Evolutionary conservation across 139 green algal species (phyloP).

Genomic region (Mychonastes homosphaera): DNA sequence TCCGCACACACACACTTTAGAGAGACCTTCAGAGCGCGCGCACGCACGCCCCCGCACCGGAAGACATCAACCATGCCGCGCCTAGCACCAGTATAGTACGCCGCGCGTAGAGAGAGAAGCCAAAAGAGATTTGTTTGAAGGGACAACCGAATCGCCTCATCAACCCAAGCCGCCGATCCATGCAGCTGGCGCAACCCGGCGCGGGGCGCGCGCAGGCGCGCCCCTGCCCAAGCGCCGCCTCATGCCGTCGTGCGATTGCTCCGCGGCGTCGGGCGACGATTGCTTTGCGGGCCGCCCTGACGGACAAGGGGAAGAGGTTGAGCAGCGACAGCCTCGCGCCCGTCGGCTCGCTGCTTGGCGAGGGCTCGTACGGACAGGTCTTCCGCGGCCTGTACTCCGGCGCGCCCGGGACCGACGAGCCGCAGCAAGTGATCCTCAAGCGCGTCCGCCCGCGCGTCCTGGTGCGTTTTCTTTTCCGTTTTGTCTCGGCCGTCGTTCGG

Average conservation of each 20-base stretch:
- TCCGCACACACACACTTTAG: too few relatives aligned
- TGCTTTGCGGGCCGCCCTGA: not conserved
- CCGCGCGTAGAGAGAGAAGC: too few relatives aligned
- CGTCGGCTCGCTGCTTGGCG: constrained; percentile 25
- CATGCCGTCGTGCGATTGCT: constrained; percentile 10
- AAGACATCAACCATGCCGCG: too few relatives aligned
- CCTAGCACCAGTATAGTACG: too few relatives aligned
- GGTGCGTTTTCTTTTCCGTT: constrained; percentile 21
- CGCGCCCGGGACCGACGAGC: not conserved
- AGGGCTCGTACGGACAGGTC: constrained; percentile 39
- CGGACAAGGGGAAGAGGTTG: not conserved
- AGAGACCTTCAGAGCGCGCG: too few relatives aligned
- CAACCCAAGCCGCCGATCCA: not conserved
- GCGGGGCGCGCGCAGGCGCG: not conserved
- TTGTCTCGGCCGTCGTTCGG: not conserved
- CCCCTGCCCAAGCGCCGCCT: not conserved
- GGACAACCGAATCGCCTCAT: too few relatives aligned
- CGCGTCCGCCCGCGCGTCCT: constrained; percentile 49
- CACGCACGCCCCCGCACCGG: too few relatives aligned
- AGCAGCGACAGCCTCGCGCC: constrained; percentile 20
- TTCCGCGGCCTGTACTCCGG: constrained; percentile 7
- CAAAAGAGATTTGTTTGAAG: too few relatives aligned
- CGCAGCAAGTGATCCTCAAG: constrained; percentile 58
- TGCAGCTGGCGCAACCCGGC: not conserved
- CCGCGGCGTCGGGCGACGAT: not conserved